Percentiles rank a stretch among this genome's conserved stretches.
Conservation (phyloP, 1,139 yeast genomes). For the Blastobotrys capitulatus region DNA sequence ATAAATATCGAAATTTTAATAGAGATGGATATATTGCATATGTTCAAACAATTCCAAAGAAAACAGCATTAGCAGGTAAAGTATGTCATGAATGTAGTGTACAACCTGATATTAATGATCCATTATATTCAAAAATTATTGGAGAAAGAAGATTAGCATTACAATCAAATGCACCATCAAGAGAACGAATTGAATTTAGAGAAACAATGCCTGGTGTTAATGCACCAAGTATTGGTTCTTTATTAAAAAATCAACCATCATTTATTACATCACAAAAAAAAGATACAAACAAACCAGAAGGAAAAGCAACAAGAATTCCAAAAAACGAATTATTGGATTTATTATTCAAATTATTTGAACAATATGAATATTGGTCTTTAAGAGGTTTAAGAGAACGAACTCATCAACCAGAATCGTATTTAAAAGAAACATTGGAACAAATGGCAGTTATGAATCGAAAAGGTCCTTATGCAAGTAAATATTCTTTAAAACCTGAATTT, state of each 20-base stretch:
- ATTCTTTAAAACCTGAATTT: slow-evolving; percentile 85
- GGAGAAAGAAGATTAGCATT: slow-evolving; percentile 44
- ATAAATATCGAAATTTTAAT: slow-evolving; percentile 1
- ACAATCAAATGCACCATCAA: slow-evolving; percentile 38
- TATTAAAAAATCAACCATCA: slow-evolving; percentile 16
- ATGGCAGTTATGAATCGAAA: slow-evolving; percentile 87
- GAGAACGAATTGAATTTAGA: slow-evolving; percentile 73
- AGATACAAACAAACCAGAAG: slow-evolving; percentile 51
- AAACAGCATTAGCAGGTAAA: slow-evolving; percentile 79
- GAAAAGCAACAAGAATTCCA: slow-evolving; percentile 92
- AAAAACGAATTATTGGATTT: slow-evolving; percentile 86
- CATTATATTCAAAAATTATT: slow-evolving; percentile 57
- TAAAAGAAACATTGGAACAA: slow-evolving; percentile 84
- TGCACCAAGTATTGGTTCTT: slow-evolving; percentile 49
- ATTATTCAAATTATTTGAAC: slow-evolving; percentile 83
- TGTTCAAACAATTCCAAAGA: slow-evolving; percentile 40
- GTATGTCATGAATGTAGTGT: slow-evolving; percentile 90
- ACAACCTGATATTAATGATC: slow-evolving; percentile 70
- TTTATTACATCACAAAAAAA: slow-evolving; percentile 34
- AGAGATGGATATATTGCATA: slow-evolving; percentile 23
- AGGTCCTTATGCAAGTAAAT: slow-evolving; percentile 94
- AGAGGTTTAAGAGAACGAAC: slow-evolving; percentile 92
- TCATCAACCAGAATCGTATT: slow-evolving; percentile 89
- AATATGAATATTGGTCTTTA: slow-evolving; percentile 94
- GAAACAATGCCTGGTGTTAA: slow-evolving; percentile 85